Percentiles rank a stretch among this genome's conserved stretches.
Evolutionary conservation across 140 eudicot genomes (phyloP).

Genomic region (Flaveria floridana): DNA sequence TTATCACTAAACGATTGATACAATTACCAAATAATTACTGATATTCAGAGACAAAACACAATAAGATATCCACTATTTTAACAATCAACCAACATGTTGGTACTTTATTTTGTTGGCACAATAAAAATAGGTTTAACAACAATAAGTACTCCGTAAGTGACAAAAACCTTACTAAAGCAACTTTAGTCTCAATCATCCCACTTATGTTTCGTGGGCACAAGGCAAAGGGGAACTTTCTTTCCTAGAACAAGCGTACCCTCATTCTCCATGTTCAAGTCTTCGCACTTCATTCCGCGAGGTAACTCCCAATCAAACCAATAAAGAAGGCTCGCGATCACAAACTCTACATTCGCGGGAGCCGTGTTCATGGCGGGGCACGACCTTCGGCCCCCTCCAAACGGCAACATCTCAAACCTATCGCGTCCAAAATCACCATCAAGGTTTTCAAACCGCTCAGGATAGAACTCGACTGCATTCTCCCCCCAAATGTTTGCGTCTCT

Average conservation of each 20-base stretch:
- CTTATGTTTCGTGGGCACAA: slow-evolving; percentile 21
- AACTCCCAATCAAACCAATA: slow-evolving; percentile 26
- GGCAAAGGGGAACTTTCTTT: slow-evolving; percentile 20
- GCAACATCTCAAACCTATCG: slow-evolving; percentile 23
- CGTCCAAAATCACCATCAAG: slow-evolving; percentile 11
- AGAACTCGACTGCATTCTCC: slow-evolving; percentile 12
- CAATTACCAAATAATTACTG: too few species aligned
- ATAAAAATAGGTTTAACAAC: too few species aligned
- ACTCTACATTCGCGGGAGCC: slow-evolving; percentile 9
- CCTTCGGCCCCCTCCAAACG: slow-evolving; percentile 34
- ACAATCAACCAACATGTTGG: too few species aligned
- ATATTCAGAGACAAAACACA: too few species aligned
- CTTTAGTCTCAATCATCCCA: not conserved
- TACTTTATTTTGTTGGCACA: too few species aligned
- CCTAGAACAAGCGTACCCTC: slow-evolving; percentile 5
- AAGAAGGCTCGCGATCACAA: slow-evolving; percentile 17
- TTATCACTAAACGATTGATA: too few species aligned
- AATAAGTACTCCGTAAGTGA: too few species aligned
- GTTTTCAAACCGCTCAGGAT: slow-evolving; percentile 30
- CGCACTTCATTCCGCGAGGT: not conserved
- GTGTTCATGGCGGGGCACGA: slow-evolving; percentile 14
- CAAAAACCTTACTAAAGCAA: too few species aligned
- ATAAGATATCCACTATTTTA: too few species aligned
- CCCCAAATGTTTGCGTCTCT: slow-evolving; percentile 26
- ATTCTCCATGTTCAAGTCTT: slow-evolving; percentile 28